These are phyloP conservation scores for Pythium sukuiense DNA, from an alignment of 352 stramenopile species.

Conservation along the genomic window DNA sequence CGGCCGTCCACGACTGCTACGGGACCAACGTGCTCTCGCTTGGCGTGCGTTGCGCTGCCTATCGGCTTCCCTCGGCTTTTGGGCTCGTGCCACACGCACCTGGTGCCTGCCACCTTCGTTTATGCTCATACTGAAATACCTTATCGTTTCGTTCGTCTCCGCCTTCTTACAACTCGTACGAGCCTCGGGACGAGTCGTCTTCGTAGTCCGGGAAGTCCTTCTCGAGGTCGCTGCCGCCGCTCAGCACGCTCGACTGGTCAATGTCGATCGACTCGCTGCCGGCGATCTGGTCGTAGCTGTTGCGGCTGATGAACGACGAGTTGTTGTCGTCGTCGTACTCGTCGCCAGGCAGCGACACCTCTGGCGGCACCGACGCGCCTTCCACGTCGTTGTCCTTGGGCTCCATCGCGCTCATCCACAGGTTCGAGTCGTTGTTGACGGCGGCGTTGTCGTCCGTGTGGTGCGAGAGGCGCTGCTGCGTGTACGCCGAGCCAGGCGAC, in stretches of 20 bases:
- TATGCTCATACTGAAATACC: conserved; percentile 10
- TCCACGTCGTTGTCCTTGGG: conserved; percentile 75
- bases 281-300: conserved; percentile 56
- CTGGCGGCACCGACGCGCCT: conserved; percentile 39
- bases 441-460: conserved; percentile 27
- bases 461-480: conserved; percentile 31
- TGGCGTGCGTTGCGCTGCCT: not conserved
- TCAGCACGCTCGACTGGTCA: conserved; percentile 74
- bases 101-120: not conserved
- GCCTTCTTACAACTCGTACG: conserved; percentile 67
- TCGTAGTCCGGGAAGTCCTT: conserved; percentile 78
- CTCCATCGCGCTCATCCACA: conserved; percentile 85
- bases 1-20: not conserved
- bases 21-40: not conserved
- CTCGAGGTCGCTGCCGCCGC: conserved; percentile 62
- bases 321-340: conserved; percentile 42
- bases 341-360: conserved; percentile 40
- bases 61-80: not conserved
- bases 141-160: not conserved
- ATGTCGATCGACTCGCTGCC: conserved; percentile 35
- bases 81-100: not conserved
- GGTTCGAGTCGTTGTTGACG: conserved; percentile 50
- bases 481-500: conserved; percentile 41
- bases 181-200: conserved; percentile 69
- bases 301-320: conserved; percentile 44